Evolutionary conservation across 129 eudicot genomes (phyloP).

Genomic region (Chrysanthemum seticuspe): DNA sequence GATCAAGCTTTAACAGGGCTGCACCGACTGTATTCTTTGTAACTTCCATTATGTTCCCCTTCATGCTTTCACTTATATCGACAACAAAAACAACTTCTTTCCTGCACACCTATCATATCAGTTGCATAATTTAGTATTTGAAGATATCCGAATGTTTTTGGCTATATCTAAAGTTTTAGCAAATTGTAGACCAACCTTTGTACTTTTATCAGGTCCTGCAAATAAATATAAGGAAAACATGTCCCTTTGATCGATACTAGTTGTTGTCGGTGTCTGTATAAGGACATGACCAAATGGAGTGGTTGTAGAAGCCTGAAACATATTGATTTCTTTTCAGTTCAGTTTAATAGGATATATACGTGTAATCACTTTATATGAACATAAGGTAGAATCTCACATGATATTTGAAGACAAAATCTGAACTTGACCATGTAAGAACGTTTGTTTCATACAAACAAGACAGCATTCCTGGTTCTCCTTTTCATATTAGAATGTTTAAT

Average conservation of each 20-base stretch:
- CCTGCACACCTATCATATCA: too few species aligned
- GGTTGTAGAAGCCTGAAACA: constrained; percentile 55
- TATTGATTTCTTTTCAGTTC: too few species aligned
- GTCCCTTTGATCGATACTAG: constrained; percentile 59
- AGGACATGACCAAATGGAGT: constrained; percentile 52
- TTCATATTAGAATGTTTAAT: not conserved
- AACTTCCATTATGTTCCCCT: constrained; percentile 64
- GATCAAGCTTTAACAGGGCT: constrained; percentile 58
- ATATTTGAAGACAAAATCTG: too few species aligned
- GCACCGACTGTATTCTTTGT: constrained; percentile 58
- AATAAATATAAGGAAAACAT: constrained; percentile 64
- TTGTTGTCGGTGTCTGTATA: constrained; percentile 58
- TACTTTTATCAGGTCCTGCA: constrained; percentile 53
- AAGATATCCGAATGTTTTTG: not conserved
- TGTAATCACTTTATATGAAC: too few species aligned
- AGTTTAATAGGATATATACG: too few species aligned
- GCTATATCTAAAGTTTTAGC: not conserved
- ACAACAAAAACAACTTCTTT: constrained; percentile 67
- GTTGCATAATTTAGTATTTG: constrained; percentile 14
- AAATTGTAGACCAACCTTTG: constrained; percentile 44
- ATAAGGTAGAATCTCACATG: too few species aligned
- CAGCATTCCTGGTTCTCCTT: constrained; percentile 47
- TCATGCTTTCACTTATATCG: constrained; percentile 90
- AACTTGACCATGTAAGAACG: too few species aligned
- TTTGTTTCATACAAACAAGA: too few species aligned